Percentiles rank a stretch among this genome's conserved stretches.
phyloP scores from a whole-genome alignment of 352 stramenopile genomes.

The Phytopythium boreale region DNA sequence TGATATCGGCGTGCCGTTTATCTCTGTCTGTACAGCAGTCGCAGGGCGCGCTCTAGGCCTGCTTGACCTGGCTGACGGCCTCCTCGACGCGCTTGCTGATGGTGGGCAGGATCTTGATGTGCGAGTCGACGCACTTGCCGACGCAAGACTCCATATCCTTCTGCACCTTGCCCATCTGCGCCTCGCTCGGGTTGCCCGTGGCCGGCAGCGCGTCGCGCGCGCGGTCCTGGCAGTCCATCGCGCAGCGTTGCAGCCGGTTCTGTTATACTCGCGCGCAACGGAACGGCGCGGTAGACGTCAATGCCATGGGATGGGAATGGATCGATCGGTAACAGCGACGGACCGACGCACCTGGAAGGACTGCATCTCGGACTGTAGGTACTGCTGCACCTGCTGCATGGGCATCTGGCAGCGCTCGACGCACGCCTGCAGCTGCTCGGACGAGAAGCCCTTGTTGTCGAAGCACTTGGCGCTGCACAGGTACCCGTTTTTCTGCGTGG shows the following conservation, averaged over 20 bases:
- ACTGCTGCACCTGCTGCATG: conserved; percentile 81
- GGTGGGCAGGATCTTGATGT: conserved; percentile 74
- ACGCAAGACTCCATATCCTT: conserved; percentile 81
- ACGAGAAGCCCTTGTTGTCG: conserved; percentile 76
- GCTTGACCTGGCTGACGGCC: conserved; percentile 68
- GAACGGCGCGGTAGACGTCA: too few species aligned
- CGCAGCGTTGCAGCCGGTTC: conserved; percentile 80
- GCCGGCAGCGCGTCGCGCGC: conserved; percentile 65
- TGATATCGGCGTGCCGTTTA: too few species aligned
- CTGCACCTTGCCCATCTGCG: conserved; percentile 62
- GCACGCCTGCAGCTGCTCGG: conserved; percentile 76
- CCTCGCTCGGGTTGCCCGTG: conserved; percentile 57
- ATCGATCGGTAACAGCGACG: background rate
- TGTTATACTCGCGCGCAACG: conserved; percentile 9
- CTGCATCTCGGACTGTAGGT: conserved; percentile 83
- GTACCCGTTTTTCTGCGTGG: conserved; percentile 64
- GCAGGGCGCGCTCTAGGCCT: conserved; percentile 20
- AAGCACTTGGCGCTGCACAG: conserved; percentile 87
- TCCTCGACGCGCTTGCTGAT: conserved; percentile 73
- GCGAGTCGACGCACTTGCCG: conserved; percentile 57
- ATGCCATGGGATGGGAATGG: too few species aligned
- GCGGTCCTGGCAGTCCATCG: conserved; percentile 87
- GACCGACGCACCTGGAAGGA: conserved; percentile 52
- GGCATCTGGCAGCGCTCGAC: conserved; percentile 86
- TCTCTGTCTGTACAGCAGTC: background rate